Conservation (phyloP, 2,329 filamentous ascomycete genomes). For the Ophiostoma ulmi region DNA sequence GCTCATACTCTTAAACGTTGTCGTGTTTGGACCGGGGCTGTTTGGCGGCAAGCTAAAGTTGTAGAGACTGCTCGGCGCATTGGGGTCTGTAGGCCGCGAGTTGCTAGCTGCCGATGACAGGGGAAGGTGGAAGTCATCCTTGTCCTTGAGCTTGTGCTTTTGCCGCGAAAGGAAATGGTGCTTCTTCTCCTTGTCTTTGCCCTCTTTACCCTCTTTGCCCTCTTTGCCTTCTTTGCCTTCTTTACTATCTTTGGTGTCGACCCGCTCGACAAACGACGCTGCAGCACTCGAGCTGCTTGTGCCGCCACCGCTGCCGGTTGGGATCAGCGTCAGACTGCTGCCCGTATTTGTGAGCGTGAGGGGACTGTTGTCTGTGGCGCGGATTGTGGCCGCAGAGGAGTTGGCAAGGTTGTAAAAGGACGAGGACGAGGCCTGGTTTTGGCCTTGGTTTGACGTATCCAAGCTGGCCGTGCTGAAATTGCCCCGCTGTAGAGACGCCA, state of each 20-base stretch:
- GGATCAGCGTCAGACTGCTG: constrained; percentile 10
- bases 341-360: not conserved
- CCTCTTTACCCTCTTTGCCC: constrained; percentile 60
- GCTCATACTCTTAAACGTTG: constrained; percentile 76
- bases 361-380: constrained; percentile 53
- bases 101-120: constrained; percentile 73
- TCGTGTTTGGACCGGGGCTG: constrained; percentile 61
- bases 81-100: constrained; percentile 69
- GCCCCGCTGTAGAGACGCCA: constrained; percentile 59
- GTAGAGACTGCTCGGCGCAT: constrained; percentile 69
- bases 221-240: constrained; percentile 42
- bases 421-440: not conserved
- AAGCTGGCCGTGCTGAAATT: constrained; percentile 70
- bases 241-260: constrained; percentile 34
- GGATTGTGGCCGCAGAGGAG: constrained; percentile 69
- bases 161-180: constrained; percentile 75
- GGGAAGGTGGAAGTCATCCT: constrained; percentile 67
- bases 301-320: not conserved
- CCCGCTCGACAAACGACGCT: constrained; percentile 34
- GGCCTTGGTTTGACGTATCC: constrained; percentile 43
- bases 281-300: not conserved
- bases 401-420: constrained; percentile 72
- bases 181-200: constrained; percentile 59
- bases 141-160: constrained; percentile 63
- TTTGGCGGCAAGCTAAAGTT: constrained; percentile 71